Evolutionary conservation across 148 eudicot species (phyloP).

Genomic region (Tetragonia tetragonoides): DNA sequence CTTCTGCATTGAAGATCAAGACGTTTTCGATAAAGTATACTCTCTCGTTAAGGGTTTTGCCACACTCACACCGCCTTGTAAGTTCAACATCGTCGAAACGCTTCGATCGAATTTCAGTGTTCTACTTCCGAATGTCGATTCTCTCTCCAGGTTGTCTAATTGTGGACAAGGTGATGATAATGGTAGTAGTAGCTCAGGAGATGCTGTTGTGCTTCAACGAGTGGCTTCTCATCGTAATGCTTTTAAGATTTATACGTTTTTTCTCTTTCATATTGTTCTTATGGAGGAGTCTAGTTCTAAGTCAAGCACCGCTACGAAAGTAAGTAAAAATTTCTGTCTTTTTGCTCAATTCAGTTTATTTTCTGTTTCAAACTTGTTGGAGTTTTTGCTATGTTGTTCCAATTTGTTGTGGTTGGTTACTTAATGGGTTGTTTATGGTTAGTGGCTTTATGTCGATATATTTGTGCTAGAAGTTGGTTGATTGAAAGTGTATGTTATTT

Average conservation of each 20-base stretch:
- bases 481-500: neutral
- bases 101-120: conserved; percentile 84
- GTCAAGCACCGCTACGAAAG: conserved; percentile 47
- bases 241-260: conserved; percentile 76
- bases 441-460: neutral
- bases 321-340: conserved; percentile 21
- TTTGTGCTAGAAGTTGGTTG: neutral
- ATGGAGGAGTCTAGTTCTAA: conserved; percentile 48
- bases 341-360: neutral
- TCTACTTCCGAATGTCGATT: conserved; percentile 81
- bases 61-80: conserved; percentile 46
- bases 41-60: conserved; percentile 67
- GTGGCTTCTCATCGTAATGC: conserved; percentile 81
- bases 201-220: conserved; percentile 36
- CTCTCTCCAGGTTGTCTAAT: conserved; percentile 42
- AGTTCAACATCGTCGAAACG: conserved; percentile 65
- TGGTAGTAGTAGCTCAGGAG: conserved; percentile 17
- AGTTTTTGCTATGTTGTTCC: neutral
- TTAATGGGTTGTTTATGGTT: neutral
- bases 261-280: conserved; percentile 63
- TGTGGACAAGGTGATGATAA: conserved; percentile 27
- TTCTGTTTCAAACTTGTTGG: neutral
- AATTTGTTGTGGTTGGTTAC: neutral
- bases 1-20: conserved; percentile 85
- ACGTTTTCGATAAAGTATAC: conserved; percentile 75